phyloP scores from a whole-genome alignment of 306 rosid genomes.

The Astragalus glycyphyllos region DNA sequence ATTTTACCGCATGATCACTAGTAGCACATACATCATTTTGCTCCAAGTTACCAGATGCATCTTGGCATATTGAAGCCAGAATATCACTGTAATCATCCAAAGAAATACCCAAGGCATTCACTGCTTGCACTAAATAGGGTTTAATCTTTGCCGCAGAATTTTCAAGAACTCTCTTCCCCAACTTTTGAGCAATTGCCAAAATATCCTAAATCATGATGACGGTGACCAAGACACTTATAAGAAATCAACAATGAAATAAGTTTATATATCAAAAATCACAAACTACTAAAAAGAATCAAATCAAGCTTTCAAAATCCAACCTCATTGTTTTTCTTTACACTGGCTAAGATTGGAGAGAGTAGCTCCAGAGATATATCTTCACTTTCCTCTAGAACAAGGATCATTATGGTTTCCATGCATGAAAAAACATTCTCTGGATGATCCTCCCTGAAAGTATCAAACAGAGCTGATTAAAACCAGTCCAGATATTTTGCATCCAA shows the following conservation, averaged over 20 bases:
- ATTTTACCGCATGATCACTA: constrained; percentile 58
- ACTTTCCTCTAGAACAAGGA: constrained; percentile 88
- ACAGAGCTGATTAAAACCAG: constrained; percentile 28
- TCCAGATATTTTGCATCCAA: constrained; percentile 5
- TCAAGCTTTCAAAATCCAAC: constrained; percentile 41
- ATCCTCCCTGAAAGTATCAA: constrained; percentile 62
- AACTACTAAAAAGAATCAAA: background rate
- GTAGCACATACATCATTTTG: constrained; percentile 61
- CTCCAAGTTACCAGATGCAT: constrained; percentile 51
- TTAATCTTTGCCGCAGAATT: constrained; percentile 69
- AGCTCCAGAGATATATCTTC: constrained; percentile 76
- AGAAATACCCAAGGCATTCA: constrained; percentile 51
- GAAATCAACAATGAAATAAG: constrained; percentile 2
- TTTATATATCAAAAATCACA: constrained; percentile 29
- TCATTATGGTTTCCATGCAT: constrained; percentile 85
- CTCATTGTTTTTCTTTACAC: constrained; percentile 71
- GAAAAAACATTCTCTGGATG: constrained; percentile 76
- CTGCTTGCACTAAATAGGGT: constrained; percentile 69
- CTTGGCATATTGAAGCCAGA: constrained; percentile 75
- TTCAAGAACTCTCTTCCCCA: constrained; percentile 79
- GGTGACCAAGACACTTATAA: constrained; percentile 20
- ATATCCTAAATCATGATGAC: constrained; percentile 58
- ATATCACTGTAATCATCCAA: constrained; percentile 70
- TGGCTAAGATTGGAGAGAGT: constrained; percentile 70
- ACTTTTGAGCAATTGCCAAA: constrained; percentile 63